These are phyloP conservation scores for Pestalotiopsis sp. DNA, from an alignment of 2,329 filamentous ascomycete genomes.

Conservation along the genomic window DNA sequence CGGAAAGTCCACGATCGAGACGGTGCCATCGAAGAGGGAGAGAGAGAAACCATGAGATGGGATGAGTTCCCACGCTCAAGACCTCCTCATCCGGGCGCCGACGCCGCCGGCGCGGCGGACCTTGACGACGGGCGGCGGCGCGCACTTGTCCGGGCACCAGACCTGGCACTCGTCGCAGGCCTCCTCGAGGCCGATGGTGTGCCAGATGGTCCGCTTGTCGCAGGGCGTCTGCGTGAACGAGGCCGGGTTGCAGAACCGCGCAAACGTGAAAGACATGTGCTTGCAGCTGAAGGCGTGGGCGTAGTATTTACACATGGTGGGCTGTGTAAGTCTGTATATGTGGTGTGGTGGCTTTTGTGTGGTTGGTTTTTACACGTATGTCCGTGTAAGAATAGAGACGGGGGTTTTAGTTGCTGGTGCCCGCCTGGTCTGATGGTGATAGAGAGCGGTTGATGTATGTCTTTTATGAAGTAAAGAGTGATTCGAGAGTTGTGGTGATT, in stretches of 20 bases:
- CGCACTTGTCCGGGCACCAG: constrained; percentile 26
- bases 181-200: constrained; percentile 37
- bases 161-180: constrained; percentile 37
- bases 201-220: constrained; percentile 35
- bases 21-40: background rate
- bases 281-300: constrained; percentile 39
- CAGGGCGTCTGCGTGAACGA: constrained; percentile 39
- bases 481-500: background rate
- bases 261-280: constrained; percentile 36
- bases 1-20: too few species aligned
- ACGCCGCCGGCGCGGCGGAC: background rate
- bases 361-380: too few species aligned
- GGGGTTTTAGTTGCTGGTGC: background rate
- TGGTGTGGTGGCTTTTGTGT: background rate
- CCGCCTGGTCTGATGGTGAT: background rate
- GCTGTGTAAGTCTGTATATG: background rate
- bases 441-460: background rate
- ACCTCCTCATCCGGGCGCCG: background rate
- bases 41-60: background rate
- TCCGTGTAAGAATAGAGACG: too few species aligned
- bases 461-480: background rate
- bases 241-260: constrained; percentile 37
- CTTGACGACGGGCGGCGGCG: constrained; percentile 6
- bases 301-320: constrained; percentile 40
- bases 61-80: background rate